phyloP scores from a whole-genome alignment of 495 filamentous ascomycete species.

The Penicillium flavigenum region DNA sequence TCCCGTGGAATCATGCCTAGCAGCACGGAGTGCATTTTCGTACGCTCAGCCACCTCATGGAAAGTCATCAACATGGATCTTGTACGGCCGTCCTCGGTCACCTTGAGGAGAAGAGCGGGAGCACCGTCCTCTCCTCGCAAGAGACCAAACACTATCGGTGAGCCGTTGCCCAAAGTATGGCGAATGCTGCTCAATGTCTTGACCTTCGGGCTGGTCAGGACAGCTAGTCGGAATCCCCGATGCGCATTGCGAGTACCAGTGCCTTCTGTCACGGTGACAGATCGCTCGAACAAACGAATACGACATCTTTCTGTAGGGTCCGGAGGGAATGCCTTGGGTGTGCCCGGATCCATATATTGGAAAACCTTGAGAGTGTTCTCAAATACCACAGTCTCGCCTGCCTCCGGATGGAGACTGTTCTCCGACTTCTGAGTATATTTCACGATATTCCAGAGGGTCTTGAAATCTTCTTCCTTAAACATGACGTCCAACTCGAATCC shows the following conservation, averaged over 20 bases:
- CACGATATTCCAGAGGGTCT: conserved; percentile 73
- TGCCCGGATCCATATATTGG: conserved; percentile 70
- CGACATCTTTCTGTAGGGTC: conserved; percentile 69
- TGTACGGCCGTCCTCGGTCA: conserved; percentile 62
- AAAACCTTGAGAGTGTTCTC: conserved; percentile 65
- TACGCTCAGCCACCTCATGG: conserved; percentile 63
- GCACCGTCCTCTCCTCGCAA: conserved; percentile 64
- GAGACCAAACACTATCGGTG: conserved; percentile 71
- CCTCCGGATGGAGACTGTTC: conserved; percentile 59
- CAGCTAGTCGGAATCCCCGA: conserved; percentile 69
- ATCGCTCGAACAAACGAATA: conserved; percentile 69
- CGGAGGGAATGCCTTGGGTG: conserved; percentile 66
- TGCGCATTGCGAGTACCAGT: conserved; percentile 67
- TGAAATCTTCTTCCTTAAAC: conserved; percentile 71
- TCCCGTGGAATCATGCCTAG: conserved; percentile 61
- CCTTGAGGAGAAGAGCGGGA: conserved; percentile 65
- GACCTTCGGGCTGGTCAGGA: conserved; percentile 71
- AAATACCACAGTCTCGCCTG: conserved; percentile 65
- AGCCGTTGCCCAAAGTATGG: conserved; percentile 57
- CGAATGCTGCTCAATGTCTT: conserved; percentile 73
- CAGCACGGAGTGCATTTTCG: conserved; percentile 63
- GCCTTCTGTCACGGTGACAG: conserved; percentile 59
- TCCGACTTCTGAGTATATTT: conserved; percentile 76
- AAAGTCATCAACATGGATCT: conserved; percentile 74
- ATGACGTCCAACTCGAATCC: conserved; percentile 66